Evolutionary conservation across 129 eudicot species (phyloP), one percentile per base, ranked within the genome.

Genomic region (Arctium lappa): DNA sequence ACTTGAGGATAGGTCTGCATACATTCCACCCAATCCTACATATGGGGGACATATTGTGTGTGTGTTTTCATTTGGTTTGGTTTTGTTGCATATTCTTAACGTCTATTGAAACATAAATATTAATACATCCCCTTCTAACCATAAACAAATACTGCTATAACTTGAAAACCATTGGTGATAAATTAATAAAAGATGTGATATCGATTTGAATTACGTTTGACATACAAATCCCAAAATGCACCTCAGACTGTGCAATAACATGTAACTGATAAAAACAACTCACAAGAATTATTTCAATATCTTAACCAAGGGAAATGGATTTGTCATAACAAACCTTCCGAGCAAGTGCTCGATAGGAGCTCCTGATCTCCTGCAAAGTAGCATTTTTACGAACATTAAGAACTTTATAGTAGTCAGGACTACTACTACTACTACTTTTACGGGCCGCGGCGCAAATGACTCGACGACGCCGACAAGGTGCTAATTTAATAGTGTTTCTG

Each of bases 311-410:
- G 12, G 6, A 3, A 69, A 76, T 13, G 11, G 60, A 22, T 18
- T 12, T 22, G 42, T 2, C 4, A 10, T 34, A 33, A 48, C 38
- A 39, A 48, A 94, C 98, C 98, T 92, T 88, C 77, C 95, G 95
- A 86, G 99, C 99, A 88, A 95, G 99, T 10, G 89, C 85, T 2
- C 99, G 91, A 75, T 95, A 95, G 85, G 99, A 81, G 53, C 83
- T 53, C 85, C 93, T 95, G 46, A 95, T 90, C 37, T 95, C 94
- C 72, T 86, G 93, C 81, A 90, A 80, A 31, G 91, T 80, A 29
- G 99, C 98, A 73, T 85, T 89, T 80, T 86, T 90, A 75, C 83
- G 72, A 80, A 95, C 85, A 53, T 91, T 83, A 65, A 95, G 90
- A 80, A 89, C 88, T 37, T 92, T 85, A 76, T 95, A 95, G 79